Evolutionary conservation across 2,329 filamentous ascomycete genomes (phyloP), one percentile per base, ranked within the genome.

Genomic region (Pyrenochaeta sp.): DNA sequence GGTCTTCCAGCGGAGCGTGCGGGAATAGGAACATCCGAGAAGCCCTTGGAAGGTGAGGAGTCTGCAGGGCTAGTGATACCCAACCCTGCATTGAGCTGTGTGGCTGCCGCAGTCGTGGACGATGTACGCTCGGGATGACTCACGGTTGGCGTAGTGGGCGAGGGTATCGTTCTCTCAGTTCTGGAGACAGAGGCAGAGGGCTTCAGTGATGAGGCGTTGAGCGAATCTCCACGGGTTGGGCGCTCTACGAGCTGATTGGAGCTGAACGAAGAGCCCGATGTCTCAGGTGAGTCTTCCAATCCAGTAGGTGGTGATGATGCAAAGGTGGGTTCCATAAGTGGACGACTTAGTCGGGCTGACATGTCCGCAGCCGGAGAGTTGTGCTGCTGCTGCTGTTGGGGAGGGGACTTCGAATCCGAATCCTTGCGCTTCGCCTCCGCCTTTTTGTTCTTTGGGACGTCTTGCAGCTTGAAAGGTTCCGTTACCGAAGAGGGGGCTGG

Each of bases 381-480:
- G 27, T 76, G 71, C n/a, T 75, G 68, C 19, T 75, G 68, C 19
- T 75, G 68, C 24, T 46, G 59, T n/a, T 59, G 54, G 40, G 64
- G 61, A 24, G 78, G 75, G 22, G 78, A 73, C 32, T 77, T 76
- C 5, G 76, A 77, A n/a, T 81, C 79, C 5, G 81, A 84, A 46
- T 77, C 77, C 51, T 80, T 78, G 60, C 79, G 73, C 55, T 62
- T 69, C n/a, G 80, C 79, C 50, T 75, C 82, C 28, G 79, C 79
- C 74, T 83, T 84, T 72, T 83, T 85, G 69, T 83, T 85, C 76
- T 88, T 90, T 0, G 92, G 91, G 1, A 90, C 91, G 48, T 96
- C 92, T 71, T 94, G 91, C 43, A 95, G 78, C 77, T 90, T 92
- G 78, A 93, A 93, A 8, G 73, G 75, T 13, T 82, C 80, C 15